These are phyloP conservation scores for Suillus subluteus DNA, from an alignment of 768 basidiomycete species.

Conservation along the genomic window DNA sequence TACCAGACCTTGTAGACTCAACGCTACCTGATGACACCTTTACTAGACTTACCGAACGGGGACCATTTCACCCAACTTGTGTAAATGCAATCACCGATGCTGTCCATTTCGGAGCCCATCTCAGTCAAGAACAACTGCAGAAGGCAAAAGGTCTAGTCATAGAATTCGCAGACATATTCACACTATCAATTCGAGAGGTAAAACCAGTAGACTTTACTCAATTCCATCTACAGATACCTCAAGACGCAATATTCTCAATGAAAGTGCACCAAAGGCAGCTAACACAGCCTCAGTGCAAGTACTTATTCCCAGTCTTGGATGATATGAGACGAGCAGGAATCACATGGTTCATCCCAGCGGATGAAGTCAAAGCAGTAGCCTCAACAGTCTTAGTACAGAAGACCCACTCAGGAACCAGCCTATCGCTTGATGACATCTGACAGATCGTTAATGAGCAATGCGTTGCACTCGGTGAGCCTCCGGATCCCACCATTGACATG, in stretches of 20 bases:
- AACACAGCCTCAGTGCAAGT: constrained; percentile 36
- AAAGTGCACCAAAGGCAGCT: constrained; percentile 37
- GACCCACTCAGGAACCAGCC: constrained; percentile 9
- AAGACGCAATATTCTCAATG: constrained; percentile 30
- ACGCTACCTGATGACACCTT: neutral
- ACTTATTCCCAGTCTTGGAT: constrained; percentile 34
- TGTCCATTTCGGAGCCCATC: constrained; percentile 26
- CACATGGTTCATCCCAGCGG: constrained; percentile 5
- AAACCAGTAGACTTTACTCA: constrained; percentile 30
- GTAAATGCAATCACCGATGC: constrained; percentile 21
- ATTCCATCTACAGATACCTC: constrained; percentile 38
- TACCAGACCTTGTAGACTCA: neutral
- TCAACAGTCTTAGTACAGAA: constrained; percentile 21
- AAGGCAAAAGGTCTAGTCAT: constrained; percentile 18
- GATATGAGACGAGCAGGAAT: constrained; percentile 39
- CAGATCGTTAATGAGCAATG: constrained; percentile 18
- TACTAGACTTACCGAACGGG: constrained; percentile 17
- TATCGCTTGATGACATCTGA: constrained; percentile 15
- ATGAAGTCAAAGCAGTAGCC: constrained; percentile 17
- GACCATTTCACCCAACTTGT: constrained; percentile 23
- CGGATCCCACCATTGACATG: neutral
- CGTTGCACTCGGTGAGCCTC: constrained; percentile 3
- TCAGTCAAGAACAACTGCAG: neutral
- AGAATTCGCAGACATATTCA: constrained; percentile 43
- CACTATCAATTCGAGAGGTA: constrained; percentile 43